Base-by-base conservation (phyloP, 2,329 filamentous ascomycete genomes). In the Talaromyces sp. region DNA sequence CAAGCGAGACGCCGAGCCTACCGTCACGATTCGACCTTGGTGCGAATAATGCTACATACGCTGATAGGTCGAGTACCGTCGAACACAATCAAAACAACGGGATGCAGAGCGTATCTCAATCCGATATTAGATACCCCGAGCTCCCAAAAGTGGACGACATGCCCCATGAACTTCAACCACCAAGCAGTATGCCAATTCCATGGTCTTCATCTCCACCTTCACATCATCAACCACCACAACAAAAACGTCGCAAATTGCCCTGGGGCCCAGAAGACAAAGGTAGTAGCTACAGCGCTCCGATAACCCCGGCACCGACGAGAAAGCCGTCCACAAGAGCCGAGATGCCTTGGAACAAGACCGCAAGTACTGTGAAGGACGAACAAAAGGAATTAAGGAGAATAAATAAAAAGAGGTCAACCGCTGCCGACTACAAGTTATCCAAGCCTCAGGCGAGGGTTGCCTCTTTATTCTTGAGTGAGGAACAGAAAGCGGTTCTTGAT, bases 401-500 rank as follows among this genome's bases (percentile, higher is more conserved):
- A 81, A 75, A 63, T 72, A 78, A 76, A 58, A 82, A 84, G 18
- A 83, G 82, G 1, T 77, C 79, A 42, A 78, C 82, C 40, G 76
- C 79, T 11, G 71, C 72, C 40, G 80, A 66, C 33, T 73, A 66
- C 75, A 78, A 65, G 78, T 77, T 64, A 75, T 75, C 67, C 48
- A 68, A 60, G 50, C 69, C 64, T 21, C 72, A 46, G 58, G 69
- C 65, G 66, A 80, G 70, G 64, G 75, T 84, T 62, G 77, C 85
- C 28, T 77, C 83, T 9, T 83, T 96, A 9, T 88, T 88, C 62
- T 81, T 99, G 39, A 97, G 91, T 72, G 84, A 89, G 12, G 95
- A 99, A 73, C 95, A 99, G 76, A 84, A 86, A 64, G 86, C 90
- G 63, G 92, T 99, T 11, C 81, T 96, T 63, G 87, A 92, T 52